Evolutionary conservation across 495 filamentous ascomycete genomes (phyloP).

Genomic region (Staphylotrichum longicolle): DNA sequence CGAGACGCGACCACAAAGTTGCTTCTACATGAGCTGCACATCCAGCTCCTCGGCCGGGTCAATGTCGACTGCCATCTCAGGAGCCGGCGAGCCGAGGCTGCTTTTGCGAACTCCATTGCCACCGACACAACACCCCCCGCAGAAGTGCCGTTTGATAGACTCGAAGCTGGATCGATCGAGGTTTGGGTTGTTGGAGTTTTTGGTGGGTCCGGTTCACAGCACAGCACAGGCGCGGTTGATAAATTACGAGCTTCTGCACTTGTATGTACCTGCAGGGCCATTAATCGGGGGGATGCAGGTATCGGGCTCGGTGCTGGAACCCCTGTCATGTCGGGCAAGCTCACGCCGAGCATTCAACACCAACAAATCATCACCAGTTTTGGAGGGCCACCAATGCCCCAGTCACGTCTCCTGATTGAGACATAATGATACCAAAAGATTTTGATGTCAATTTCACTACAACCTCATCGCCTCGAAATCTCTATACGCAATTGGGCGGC

Average conservation of each 20-base stretch:
- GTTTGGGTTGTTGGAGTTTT: neutral
- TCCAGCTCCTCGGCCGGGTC: constrained; percentile 26
- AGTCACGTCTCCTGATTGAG: too few species aligned
- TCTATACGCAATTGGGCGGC: too few species aligned
- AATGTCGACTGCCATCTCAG: constrained; percentile 19
- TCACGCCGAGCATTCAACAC: neutral
- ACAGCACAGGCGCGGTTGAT: too few species aligned
- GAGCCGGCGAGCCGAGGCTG: constrained; percentile 25
- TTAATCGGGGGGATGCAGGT: neutral
- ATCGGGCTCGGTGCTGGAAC: neutral
- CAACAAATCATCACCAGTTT: neutral
- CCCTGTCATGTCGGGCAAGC: neutral
- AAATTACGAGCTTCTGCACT: neutral
- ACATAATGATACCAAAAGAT: too few species aligned
- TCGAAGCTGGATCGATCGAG: too few species aligned
- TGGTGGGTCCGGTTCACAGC: constrained; percentile 2
- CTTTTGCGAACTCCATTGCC: constrained; percentile 25
- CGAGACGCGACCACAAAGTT: constrained; percentile 14
- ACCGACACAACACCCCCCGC: neutral
- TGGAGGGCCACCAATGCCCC: too few species aligned
- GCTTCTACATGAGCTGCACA: constrained; percentile 23
- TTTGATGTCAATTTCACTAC: too few species aligned
- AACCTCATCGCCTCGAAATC: too few species aligned
- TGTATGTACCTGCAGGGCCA: too few species aligned
- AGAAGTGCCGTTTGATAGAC: too few species aligned